These are phyloP conservation scores for Brasilioporus rufonigricans DNA, from an alignment of 768 basidiomycete genomes.

Conservation along the genomic window DNA sequence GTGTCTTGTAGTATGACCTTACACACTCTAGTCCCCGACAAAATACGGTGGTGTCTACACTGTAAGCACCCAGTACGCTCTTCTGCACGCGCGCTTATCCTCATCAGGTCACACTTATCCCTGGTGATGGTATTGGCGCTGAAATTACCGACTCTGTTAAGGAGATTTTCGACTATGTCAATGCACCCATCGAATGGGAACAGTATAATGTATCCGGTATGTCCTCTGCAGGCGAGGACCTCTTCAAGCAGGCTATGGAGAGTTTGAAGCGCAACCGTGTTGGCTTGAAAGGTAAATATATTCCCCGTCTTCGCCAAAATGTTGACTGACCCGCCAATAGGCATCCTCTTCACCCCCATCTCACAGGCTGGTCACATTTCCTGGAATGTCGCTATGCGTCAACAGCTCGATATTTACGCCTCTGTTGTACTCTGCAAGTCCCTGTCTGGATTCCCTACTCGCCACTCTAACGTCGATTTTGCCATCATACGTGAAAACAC, in stretches of 20 bases:
- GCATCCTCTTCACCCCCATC: slow-evolving; percentile 97
- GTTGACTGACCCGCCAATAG: slow-evolving; percentile 39
- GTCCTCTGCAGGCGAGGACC: slow-evolving; percentile 88
- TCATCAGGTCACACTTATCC: slow-evolving; percentile 88
- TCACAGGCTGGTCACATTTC: slow-evolving; percentile 96
- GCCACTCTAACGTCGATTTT: slow-evolving; percentile 96
- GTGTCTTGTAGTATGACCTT: slow-evolving; percentile 2
- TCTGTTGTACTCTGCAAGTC: slow-evolving; percentile 99
- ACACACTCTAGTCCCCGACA: slow-evolving; percentile 61
- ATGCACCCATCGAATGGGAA: slow-evolving; percentile 99
- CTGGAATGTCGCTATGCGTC: slow-evolving; percentile 99
- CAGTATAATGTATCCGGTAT: slow-evolving; percentile 97
- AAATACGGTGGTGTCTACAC: slow-evolving; percentile 95
- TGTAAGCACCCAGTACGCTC: slow-evolving; percentile 41
- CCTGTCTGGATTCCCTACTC: slow-evolving; percentile 91
- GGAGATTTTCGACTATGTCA: slow-evolving; percentile 96
- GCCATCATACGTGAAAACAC: slow-evolving; percentile 99
- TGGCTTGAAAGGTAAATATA: slow-evolving; percentile 84
- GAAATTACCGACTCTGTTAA: slow-evolving; percentile 99
- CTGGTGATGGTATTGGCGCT: slow-evolving; percentile 95
- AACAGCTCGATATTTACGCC: slow-evolving; percentile 98
- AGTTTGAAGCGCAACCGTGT: slow-evolving; percentile 96
- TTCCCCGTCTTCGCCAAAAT: background rate
- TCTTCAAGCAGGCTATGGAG: slow-evolving; percentile 98
- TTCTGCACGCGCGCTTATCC: slow-evolving; percentile 21